Conservation (phyloP, 306 rosid species). For the Urtica urens region DNA sequence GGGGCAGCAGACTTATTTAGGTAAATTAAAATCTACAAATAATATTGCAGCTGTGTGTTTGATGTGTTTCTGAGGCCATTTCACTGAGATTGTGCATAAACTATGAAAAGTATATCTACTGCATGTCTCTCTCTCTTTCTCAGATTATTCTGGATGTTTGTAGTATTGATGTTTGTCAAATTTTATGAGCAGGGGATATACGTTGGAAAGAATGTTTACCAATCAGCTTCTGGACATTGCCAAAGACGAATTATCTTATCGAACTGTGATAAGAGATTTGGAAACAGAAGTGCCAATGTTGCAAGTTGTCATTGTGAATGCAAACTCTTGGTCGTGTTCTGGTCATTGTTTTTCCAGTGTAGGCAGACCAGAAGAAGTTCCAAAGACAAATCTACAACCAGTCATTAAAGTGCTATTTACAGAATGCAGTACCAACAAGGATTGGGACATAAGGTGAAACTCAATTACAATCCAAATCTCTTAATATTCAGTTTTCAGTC, state of each 20-base stretch:
- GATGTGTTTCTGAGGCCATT: neutral
- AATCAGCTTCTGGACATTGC: conserved; percentile 65
- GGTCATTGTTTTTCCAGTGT: conserved; percentile 37
- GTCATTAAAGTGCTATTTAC: conserved; percentile 64
- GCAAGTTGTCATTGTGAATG: conserved; percentile 63
- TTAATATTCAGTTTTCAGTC: too few species aligned
- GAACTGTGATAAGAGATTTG: conserved; percentile 70
- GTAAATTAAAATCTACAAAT: conserved; percentile 37
- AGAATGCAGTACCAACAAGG: conserved; percentile 29
- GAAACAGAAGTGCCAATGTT: conserved; percentile 42
- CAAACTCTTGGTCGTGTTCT: conserved; percentile 60
- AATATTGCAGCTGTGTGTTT: neutral
- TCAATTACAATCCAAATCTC: too few species aligned
- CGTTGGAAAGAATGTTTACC: conserved; percentile 68
- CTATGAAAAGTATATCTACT: neutral
- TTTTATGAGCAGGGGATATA: conserved; percentile 44
- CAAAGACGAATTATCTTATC: conserved; percentile 65
- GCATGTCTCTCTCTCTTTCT: neutral
- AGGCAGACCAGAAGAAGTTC: conserved; percentile 20
- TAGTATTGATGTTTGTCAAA: conserved; percentile 1
- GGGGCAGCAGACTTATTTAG: conserved; percentile 57
- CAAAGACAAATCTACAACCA: conserved; percentile 46
- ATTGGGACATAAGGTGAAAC: conserved; percentile 68
- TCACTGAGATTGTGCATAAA: too few species aligned
- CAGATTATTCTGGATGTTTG: neutral